Evolutionary conservation across 2,329 filamentous ascomycete species (phyloP), one percentile per base, ranked within the genome.

Genomic region (Monilinia aucupariae): DNA sequence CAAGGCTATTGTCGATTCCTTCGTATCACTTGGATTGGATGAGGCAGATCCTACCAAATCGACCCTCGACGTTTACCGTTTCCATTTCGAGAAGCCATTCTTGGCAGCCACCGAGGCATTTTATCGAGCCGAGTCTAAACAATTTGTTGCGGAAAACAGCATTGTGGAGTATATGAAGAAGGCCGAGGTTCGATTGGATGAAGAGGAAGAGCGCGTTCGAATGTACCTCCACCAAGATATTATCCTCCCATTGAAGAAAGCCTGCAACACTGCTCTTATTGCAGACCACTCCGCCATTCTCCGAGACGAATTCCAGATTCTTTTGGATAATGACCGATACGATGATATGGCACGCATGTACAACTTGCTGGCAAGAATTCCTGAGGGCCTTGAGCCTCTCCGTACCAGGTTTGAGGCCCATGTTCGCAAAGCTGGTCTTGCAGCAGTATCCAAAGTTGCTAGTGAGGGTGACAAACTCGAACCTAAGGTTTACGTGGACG

Each of bases 131-230:
- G 96, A 99, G 75, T 97, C 94, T 25, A 91, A 91, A 71, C 89
- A 92, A 67, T 99, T 99, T 74, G 86, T 99, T 41, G 90, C 92
- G 13, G 93, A 97, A 76, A 99, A 99, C 75, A 96, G 90, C 67
- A 92, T 99, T 4, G 92, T 99, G 41, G 94, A 99, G 74, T 99
- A 97, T 78, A 97, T 99, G 94, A 97, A 97, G 81, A 99, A 99
- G 83, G 96, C 94, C 0, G 93, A 97, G 77, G 78, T 85, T 49
- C 87, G 94, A 39, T 78, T 99, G 65, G 85, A 91, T 9, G 94
- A 99, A 76, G 94, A 99, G 76, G 94, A 96, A 78, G 91, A 93
- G 73, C 90, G 94, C 32, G 94, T 99, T 12, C 86, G 86, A 68
- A 85, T 97, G 73, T 99, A 96, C 73, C 82, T 99, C 52, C 91